phyloP scores from a whole-genome alignment of 805 yeast species.

The Monosporozyma unispora region DNA sequence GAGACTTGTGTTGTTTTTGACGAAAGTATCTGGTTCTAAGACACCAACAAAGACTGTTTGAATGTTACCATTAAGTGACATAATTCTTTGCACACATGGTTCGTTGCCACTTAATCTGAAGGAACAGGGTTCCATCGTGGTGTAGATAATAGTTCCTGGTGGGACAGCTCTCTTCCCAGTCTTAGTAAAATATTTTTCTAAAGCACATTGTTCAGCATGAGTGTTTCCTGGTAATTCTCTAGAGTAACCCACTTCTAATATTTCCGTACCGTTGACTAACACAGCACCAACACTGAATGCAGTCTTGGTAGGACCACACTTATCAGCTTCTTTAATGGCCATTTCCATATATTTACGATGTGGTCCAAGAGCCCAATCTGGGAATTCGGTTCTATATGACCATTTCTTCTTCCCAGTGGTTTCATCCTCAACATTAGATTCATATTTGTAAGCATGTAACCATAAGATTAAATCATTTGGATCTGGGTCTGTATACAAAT shows the following conservation, averaged over 20 bases:
- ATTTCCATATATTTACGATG: constrained; percentile 56
- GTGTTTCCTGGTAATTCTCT: constrained; percentile 91
- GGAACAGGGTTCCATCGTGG: constrained; percentile 97
- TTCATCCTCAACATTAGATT: constrained; percentile 35
- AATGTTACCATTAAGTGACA: constrained; percentile 41
- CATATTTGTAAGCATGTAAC: constrained; percentile 82
- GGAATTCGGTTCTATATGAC: constrained; percentile 67
- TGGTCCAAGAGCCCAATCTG: constrained; percentile 68
- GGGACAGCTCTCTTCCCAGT: constrained; percentile 43
- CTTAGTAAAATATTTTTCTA: constrained; percentile 54
- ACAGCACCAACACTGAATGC: constrained; percentile 93
- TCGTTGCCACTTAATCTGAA: constrained; percentile 77
- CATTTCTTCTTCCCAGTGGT: constrained; percentile 36
- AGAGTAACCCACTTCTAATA: constrained; percentile 75
- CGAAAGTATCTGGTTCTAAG: constrained; percentile 80
- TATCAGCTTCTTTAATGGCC: constrained; percentile 70
- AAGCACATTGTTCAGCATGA: constrained; percentile 93
- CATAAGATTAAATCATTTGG: constrained; percentile 77
- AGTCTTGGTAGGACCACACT: constrained; percentile 72
- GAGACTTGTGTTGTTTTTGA: constrained; percentile 54
- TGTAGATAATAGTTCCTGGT: constrained; percentile 69
- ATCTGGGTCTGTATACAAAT: constrained; percentile 79
- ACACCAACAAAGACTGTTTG: constrained; percentile 84
- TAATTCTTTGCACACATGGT: constrained; percentile 78
- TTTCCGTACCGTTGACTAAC: constrained; percentile 50